A percentile compares a stretch with the other conserved stretches of the same genome.
These are phyloP conservation scores for Arthrobotrys iridis DNA, from an alignment of 2,329 filamentous ascomycete species.

Conservation along the genomic window DNA sequence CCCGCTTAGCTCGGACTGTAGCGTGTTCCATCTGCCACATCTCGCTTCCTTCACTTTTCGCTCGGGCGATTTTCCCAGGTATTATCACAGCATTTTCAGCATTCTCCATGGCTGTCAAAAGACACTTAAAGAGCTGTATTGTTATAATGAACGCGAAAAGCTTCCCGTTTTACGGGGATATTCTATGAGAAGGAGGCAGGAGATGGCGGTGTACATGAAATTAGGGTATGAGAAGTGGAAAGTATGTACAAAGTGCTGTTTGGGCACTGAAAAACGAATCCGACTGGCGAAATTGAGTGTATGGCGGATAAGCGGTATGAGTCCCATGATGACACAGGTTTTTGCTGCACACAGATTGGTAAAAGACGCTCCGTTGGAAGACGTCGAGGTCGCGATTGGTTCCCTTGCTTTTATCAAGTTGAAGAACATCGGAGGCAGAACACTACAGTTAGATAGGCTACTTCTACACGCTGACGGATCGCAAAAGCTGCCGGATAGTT, in stretches of 20 bases:
- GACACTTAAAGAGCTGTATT: neutral
- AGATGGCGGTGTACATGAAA: neutral
- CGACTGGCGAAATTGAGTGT: neutral
- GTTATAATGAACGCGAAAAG: neutral
- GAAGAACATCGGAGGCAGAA: neutral
- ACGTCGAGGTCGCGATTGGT: neutral
- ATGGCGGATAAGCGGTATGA: constrained; percentile 1
- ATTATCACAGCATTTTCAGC: constrained; percentile 16
- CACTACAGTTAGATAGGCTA: neutral
- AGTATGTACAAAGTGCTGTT: neutral
- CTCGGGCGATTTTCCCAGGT: neutral
- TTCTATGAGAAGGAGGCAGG: neutral
- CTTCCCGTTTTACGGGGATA: neutral
- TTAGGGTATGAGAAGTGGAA: neutral
- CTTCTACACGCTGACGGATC: neutral
- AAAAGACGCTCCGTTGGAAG: neutral
- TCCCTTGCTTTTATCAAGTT: neutral
- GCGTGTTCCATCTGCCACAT: neutral
- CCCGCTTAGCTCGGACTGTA: neutral
- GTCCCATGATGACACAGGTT: neutral
- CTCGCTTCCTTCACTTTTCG: neutral
- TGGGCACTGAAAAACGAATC: neutral
- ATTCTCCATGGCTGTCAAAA: constrained; percentile 22
- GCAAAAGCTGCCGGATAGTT: neutral
- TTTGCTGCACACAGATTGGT: neutral